Evolutionary conservation across 2,329 filamentous ascomycete species (phyloP).

Genomic region (Diaporthe citriasiana): DNA sequence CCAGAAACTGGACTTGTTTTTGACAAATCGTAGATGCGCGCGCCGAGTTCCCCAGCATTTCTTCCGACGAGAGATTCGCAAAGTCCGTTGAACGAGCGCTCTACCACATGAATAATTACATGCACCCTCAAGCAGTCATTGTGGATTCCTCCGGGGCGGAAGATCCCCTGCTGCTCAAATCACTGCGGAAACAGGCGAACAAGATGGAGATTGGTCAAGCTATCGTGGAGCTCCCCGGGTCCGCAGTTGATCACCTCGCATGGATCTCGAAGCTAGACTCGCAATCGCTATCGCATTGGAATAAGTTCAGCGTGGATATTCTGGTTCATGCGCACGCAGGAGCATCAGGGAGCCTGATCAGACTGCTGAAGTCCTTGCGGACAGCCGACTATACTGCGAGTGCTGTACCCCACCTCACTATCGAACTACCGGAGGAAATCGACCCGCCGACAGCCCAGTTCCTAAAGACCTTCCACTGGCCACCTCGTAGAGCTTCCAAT

Average conservation of each 20-base stretch:
- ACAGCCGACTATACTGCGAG: conserved; percentile 82
- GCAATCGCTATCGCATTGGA: conserved; percentile 66
- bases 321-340: conserved; percentile 81
- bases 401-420: conserved; percentile 79
- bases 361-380: conserved; percentile 82
- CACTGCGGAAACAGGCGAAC: conserved; percentile 28
- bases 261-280: conserved; percentile 85
- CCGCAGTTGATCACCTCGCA: conserved; percentile 72
- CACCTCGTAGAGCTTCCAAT: conserved; percentile 60
- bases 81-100: conserved; percentile 75
- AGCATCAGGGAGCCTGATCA: conserved; percentile 80
- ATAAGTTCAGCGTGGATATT: conserved; percentile 83
- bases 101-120: conserved; percentile 77
- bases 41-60: conserved; percentile 78
- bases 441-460: conserved; percentile 76
- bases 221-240: conserved; percentile 80
- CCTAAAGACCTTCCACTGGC: conserved; percentile 77
- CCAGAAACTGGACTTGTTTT: background rate
- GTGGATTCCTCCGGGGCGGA: conserved; percentile 78
- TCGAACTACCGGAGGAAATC: conserved; percentile 82
- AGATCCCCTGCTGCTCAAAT: conserved; percentile 73
- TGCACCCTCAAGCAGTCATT: conserved; percentile 83
- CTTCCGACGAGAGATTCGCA: conserved; percentile 78
- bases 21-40: conserved; percentile 73
- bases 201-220: conserved; percentile 52